Percentiles rank a stretch among this genome's conserved stretches.
phyloP scores from a whole-genome alignment of 306 rosid species.

The Pyrus bretschneideri region DNA sequence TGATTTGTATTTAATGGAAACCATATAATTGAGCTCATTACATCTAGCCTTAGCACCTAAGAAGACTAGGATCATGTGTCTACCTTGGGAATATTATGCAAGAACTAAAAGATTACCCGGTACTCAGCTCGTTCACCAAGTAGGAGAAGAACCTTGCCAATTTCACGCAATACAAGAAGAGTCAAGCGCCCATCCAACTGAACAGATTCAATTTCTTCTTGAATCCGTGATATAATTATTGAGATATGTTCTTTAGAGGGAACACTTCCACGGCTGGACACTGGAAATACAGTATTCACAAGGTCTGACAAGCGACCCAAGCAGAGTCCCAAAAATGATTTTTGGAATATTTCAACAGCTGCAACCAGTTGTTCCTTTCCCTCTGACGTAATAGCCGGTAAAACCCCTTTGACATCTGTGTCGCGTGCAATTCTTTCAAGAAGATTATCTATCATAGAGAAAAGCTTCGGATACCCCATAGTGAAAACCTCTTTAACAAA shows the following conservation, averaged over 20 bases:
- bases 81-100: background rate
- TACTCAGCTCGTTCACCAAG: conserved; percentile 83
- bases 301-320: conserved; percentile 90
- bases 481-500: conserved; percentile 93
- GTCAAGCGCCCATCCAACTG: conserved; percentile 90
- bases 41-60: background rate
- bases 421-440: conserved; percentile 92
- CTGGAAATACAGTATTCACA: conserved; percentile 84
- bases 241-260: conserved; percentile 92
- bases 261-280: conserved; percentile 91
- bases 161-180: conserved; percentile 92
- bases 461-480: conserved; percentile 88
- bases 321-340: conserved; percentile 81
- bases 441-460: conserved; percentile 83
- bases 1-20: background rate
- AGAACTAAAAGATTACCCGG: conserved; percentile 47
- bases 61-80: background rate
- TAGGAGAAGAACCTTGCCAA: conserved; percentile 85
- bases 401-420: conserved; percentile 87
- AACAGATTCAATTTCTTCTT: conserved; percentile 94
- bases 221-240: conserved; percentile 69
- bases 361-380: conserved; percentile 79
- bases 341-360: conserved; percentile 89
- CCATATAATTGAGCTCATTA: background rate
- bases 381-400: conserved; percentile 73